Base-by-base conservation (phyloP, 2,329 filamentous ascomycete species). In the Aspergillus piperis region DNA sequence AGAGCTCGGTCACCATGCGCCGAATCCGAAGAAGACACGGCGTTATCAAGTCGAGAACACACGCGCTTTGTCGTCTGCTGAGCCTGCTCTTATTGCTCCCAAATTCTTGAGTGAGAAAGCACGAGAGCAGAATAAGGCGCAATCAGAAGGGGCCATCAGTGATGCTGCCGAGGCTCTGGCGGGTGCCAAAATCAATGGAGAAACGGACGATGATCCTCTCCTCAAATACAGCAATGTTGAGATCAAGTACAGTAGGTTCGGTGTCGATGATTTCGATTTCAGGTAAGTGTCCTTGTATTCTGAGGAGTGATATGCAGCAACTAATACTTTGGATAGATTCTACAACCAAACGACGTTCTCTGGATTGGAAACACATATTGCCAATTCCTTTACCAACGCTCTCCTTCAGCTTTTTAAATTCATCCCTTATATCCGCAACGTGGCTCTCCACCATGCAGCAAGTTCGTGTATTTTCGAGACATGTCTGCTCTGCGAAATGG, bases 181-280 rank as follows among this genome's bases (percentile, higher is more conserved):
- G n/a, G 86, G 88, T 39, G 80, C 86, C 58, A 88, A 90, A 57
- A 81, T 94, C 3, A 88, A 90, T 63, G 83, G 82, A 42, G 89
- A 89, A 64, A 85, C 89, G 58, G 90, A 91, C 64, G 86, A 90
- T 42, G 92, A 96, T 59, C 90, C 95, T 4, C 90, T 94, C 21
- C 85, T 90, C 8, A 91, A 95, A 80, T 99, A 99, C 75, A 88
- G 90, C 65, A 93, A 92, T 69, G 90, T 97, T 10, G 94, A 98
- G 75, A 99, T 99, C 79, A 97, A 97, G 74, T 99, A 98, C 80
- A 97, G 94, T 82, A 96, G 92, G 73, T 99, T 97, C 75, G 95
- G 95, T 19, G 92, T 99, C n/a, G 94, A 98, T 70, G 96, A 99
- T 75, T 99, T 99, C 74, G 95, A 99, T 75, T 99, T 99, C 77